Conservation (phyloP, 257 asterid genomes). For the Gardenia jasminoides region DNA sequence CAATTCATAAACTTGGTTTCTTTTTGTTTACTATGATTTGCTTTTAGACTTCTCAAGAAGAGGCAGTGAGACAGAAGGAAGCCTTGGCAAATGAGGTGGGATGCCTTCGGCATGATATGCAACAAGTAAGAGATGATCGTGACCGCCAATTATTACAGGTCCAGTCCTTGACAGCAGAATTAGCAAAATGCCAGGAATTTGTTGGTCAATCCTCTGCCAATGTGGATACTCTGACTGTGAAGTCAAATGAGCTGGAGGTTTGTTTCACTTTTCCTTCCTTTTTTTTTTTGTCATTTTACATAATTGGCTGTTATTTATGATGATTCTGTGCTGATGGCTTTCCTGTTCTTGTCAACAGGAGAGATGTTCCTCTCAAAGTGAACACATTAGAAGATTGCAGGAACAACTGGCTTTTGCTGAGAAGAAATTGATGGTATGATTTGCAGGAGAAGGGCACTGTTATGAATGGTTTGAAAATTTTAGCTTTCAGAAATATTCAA, state of each 20-base stretch:
- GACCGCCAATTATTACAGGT: conserved; percentile 58
- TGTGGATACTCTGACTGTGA: conserved; percentile 48
- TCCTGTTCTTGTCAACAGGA: conserved; percentile 41
- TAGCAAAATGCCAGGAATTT: conserved; percentile 56
- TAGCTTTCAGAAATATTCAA: not conserved
- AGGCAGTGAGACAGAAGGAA: conserved; percentile 71
- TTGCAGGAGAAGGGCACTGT: conserved; percentile 4
- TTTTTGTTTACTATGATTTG: not conserved
- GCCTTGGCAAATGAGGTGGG: conserved; percentile 62
- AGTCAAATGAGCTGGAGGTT: conserved; percentile 71
- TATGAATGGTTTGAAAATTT: not conserved
- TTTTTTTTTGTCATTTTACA: not conserved
- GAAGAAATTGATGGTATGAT: conserved; percentile 62
- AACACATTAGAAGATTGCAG: conserved; percentile 58
- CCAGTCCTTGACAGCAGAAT: conserved; percentile 53
- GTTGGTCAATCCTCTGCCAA: conserved; percentile 54
- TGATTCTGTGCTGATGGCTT: conserved; percentile 12
- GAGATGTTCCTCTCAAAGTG: conserved; percentile 63
- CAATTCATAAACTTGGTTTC: not conserved
- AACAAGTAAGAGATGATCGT: conserved; percentile 82
- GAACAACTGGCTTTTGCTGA: conserved; percentile 70
- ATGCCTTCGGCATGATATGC: conserved; percentile 68
- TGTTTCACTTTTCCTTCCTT: not conserved
- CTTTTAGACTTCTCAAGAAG: conserved; percentile 68
- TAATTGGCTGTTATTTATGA: not conserved